Evolutionary conservation across 768 basidiomycete species (phyloP).

Genomic region (Polyporus arcularius): DNA sequence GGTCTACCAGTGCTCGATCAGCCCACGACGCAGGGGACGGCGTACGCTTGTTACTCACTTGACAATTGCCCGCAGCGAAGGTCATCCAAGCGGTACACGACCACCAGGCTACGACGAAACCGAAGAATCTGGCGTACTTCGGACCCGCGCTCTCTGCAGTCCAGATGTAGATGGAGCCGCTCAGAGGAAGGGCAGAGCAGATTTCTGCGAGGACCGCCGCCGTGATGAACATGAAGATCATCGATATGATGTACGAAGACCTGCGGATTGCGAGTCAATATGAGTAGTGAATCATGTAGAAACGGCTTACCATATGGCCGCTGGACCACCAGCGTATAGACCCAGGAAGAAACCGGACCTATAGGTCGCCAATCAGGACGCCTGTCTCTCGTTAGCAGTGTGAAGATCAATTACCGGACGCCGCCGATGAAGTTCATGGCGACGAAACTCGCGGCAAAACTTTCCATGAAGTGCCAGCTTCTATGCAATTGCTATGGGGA

Average conservation of each 20-base stretch:
- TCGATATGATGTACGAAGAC: slow-evolving; percentile 82
- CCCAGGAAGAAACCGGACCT: slow-evolving; percentile 83
- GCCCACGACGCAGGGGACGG: no score
- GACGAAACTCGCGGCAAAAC: slow-evolving; percentile 85
- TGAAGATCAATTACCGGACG: slow-evolving; percentile 55
- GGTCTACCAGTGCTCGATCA: slow-evolving; percentile 56
- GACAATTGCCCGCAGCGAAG: slow-evolving; percentile 85
- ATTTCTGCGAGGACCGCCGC: slow-evolving; percentile 87
- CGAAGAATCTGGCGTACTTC: slow-evolving; percentile 83
- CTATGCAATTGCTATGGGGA: slow-evolving; percentile 76
- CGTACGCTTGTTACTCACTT: slow-evolving; percentile 45
- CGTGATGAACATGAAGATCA: slow-evolving; percentile 87
- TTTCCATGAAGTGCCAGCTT: slow-evolving; percentile 80
- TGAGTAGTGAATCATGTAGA: background rate
- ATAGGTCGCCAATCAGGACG: slow-evolving; percentile 1
- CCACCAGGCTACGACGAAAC: slow-evolving; percentile 94
- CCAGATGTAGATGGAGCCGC: slow-evolving; percentile 95
- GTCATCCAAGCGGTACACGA: slow-evolving; percentile 96
- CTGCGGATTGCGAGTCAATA: slow-evolving; percentile 38
- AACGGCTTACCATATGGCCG: slow-evolving; percentile 71
- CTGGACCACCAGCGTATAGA: slow-evolving; percentile 82
- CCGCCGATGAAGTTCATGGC: slow-evolving; percentile 91
- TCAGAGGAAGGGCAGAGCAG: slow-evolving; percentile 84
- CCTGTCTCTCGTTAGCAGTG: background rate
- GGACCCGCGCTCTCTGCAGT: slow-evolving; percentile 90